Conservation (phyloP, 257 asterid species). For the Solanum raphanifolium region DNA sequence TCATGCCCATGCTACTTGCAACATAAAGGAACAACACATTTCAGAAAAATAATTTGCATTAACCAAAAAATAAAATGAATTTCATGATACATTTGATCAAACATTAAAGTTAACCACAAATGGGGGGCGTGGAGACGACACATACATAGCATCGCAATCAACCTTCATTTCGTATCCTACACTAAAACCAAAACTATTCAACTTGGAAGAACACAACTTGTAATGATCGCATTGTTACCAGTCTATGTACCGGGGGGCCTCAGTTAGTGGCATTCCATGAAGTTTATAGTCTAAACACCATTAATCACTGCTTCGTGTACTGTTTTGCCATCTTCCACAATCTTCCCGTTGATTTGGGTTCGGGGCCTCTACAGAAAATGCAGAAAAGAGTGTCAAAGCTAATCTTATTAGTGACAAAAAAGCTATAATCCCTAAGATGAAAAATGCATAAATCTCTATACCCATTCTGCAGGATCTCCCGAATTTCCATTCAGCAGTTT, state of each 20-base stretch:
- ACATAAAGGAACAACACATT: not conserved
- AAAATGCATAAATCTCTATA: slow-evolving; percentile 10
- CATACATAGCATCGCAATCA: not conserved
- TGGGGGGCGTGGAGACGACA: not conserved
- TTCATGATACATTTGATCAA: slow-evolving; percentile 24
- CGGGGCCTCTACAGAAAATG: slow-evolving; percentile 58
- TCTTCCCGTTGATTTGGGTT: slow-evolving; percentile 90
- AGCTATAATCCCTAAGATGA: not conserved
- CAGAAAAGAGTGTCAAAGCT: not conserved
- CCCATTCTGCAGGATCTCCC: slow-evolving; percentile 75
- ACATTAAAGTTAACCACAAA: slow-evolving; percentile 4
- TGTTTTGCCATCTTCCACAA: slow-evolving; percentile 62
- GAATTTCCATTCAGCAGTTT: slow-evolving; percentile 71
- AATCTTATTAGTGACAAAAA: not conserved
- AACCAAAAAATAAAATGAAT: slow-evolving; percentile 11
- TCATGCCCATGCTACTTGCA: not conserved
- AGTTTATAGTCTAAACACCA: slow-evolving; percentile 26
- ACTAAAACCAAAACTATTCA: slow-evolving; percentile 14
- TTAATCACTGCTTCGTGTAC: slow-evolving; percentile 70
- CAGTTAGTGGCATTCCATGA: not conserved
- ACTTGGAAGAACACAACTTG: slow-evolving; percentile 3
- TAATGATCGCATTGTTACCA: not conserved
- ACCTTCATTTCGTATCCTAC: slow-evolving; percentile 12
- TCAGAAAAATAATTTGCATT: slow-evolving; percentile 9
- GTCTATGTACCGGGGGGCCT: not conserved